These are phyloP conservation scores for Sclerotinia subarctica DNA, from an alignment of 2,329 filamentous ascomycete species.

Conservation along the genomic window DNA sequence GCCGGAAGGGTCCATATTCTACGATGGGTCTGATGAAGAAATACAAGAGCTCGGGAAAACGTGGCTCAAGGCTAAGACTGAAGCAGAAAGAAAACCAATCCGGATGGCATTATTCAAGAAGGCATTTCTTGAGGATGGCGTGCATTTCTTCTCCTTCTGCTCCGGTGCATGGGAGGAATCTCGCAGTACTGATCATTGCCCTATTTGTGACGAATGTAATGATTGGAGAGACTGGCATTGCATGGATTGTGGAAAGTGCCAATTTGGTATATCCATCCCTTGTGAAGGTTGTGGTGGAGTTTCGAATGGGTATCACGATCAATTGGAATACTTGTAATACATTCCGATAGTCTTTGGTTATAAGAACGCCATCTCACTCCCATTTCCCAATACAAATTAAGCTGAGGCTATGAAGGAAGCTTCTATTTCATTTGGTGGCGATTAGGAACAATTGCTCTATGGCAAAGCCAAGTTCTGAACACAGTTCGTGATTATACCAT, in stretches of 20 bases:
- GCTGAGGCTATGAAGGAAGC: not conserved
- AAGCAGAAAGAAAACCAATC: slow-evolving; percentile 5
- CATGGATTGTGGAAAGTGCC: slow-evolving; percentile 10
- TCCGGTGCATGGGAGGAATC: slow-evolving; percentile 12
- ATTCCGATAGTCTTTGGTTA: not conserved
- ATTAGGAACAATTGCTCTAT: not conserved
- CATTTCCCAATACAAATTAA: not conserved
- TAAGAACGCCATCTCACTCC: not conserved
- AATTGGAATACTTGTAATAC: not conserved
- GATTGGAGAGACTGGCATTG: slow-evolving; percentile 17
- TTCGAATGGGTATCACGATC: slow-evolving; percentile 4
- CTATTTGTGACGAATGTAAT: slow-evolving; percentile 11
- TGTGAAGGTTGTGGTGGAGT: slow-evolving; percentile 18
- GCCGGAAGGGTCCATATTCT: slow-evolving; percentile 7
- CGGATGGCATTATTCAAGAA: slow-evolving; percentile 6
- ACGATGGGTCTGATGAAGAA: not conserved
- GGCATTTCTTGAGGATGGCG: slow-evolving; percentile 6
- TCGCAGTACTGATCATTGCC: not conserved
- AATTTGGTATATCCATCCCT: not conserved
- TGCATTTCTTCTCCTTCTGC: slow-evolving; percentile 9
- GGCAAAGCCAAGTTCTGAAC: not conserved
- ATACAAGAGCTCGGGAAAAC: not conserved
- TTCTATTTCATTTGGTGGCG: not conserved
- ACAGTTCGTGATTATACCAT: not conserved
- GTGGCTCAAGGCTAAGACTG: slow-evolving; percentile 13